phyloP scores from a whole-genome alignment of 1,139 yeast species.

The Magnusiomyces magnusii region DNA sequence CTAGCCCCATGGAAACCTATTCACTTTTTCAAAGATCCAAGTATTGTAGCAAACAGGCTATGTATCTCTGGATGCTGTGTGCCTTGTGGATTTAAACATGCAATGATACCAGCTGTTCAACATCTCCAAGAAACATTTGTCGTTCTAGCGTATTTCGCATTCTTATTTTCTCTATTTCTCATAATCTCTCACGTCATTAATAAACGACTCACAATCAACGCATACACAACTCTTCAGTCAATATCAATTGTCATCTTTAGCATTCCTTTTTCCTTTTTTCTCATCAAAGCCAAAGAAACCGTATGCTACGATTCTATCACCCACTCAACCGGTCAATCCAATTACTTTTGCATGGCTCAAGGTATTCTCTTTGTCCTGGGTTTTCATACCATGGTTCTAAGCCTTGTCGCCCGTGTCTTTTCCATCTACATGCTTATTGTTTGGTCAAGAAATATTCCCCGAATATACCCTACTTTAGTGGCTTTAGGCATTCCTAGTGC shows the following conservation, averaged over 20 bases:
- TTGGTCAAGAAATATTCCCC: constrained; percentile 13
- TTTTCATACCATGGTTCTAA: constrained; percentile 16
- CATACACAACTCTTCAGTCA: constrained; percentile 20
- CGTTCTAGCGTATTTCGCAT: constrained; percentile 13
- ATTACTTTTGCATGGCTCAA: constrained; percentile 17
- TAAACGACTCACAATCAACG: constrained; percentile 17
- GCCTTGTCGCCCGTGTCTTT: constrained; percentile 16
- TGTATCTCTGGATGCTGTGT: constrained; percentile 16
- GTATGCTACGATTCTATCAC: constrained; percentile 15
- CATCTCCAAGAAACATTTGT: constrained; percentile 12
- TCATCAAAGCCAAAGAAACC: constrained; percentile 9
- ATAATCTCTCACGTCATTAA: constrained; percentile 18
- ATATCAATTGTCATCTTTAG: constrained; percentile 15
- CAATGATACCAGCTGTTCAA: constrained; percentile 5
- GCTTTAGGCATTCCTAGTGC: constrained; percentile 13
- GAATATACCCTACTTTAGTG: constrained; percentile 13
- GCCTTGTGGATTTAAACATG: constrained; percentile 12
- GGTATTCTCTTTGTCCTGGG: constrained; percentile 19
- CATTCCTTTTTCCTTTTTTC: constrained; percentile 16
- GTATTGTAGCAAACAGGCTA: neutral
- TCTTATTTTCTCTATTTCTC: constrained; percentile 17
- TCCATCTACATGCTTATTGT: constrained; percentile 16
- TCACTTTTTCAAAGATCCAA: neutral
- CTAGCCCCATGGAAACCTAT: neutral
- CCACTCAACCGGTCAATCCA: constrained; percentile 11